Conservation (phyloP, 2,329 filamentous ascomycete genomes). For the Xylariaceae sp. region DNA sequence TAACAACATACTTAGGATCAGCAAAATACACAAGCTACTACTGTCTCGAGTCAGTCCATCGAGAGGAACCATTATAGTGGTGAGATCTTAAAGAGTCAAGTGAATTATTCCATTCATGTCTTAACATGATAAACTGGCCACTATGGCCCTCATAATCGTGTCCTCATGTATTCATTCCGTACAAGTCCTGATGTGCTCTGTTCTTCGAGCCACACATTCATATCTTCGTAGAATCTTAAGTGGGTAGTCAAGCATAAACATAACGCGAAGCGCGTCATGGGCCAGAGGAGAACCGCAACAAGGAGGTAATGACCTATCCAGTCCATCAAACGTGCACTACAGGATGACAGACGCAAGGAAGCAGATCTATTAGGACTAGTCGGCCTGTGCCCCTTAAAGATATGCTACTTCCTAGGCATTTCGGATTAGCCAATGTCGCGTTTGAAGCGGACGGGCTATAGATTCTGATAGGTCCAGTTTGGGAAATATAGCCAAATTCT, state of each 20-base stretch:
- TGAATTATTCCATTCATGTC: not conserved
- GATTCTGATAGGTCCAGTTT: not conserved
- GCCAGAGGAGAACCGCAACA: not conserved
- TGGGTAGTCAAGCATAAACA: not conserved
- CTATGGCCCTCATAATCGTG: not conserved
- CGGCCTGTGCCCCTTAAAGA: not conserved
- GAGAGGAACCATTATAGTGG: not conserved
- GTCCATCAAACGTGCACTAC: not conserved
- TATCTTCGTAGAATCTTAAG: not conserved
- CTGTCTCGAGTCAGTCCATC: not conserved
- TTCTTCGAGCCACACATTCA: not conserved
- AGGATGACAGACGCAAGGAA: not conserved
- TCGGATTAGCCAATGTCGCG: not conserved
- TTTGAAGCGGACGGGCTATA: slow-evolving; percentile 2
- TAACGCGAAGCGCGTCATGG: not conserved
- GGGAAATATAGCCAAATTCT: not conserved
- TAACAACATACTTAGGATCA: too few species aligned
- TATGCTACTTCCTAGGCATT: not conserved
- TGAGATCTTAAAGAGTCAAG: not conserved
- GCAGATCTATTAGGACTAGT: not conserved
- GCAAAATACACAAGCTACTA: too few species aligned
- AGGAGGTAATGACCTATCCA: not conserved
- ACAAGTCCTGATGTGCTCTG: not conserved
- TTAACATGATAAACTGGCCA: not conserved
- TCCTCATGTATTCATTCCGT: not conserved